These are phyloP conservation scores for Podospora australis DNA, from an alignment of 495 filamentous ascomycete genomes.

Conservation along the genomic window DNA sequence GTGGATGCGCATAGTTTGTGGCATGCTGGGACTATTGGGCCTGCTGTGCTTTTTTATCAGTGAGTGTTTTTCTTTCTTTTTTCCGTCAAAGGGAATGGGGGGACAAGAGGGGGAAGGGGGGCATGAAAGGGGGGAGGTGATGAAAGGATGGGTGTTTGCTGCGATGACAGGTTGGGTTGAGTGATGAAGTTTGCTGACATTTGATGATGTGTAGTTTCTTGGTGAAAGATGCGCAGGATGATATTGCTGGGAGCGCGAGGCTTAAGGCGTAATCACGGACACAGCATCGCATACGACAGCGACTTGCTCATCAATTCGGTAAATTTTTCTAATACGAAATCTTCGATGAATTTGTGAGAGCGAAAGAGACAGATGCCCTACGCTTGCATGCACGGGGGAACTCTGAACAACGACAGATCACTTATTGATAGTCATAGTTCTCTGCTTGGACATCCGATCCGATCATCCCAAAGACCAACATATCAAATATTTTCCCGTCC, in stretches of 20 bases:
- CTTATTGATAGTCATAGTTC: too few species aligned
- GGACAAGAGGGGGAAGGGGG: neutral
- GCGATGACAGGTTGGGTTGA: too few species aligned
- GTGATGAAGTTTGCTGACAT: too few species aligned
- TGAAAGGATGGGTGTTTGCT: neutral
- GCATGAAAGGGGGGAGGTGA: neutral
- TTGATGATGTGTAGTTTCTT: slow-evolving; percentile 76
- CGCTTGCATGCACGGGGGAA: too few species aligned
- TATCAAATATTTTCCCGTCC: slow-evolving; percentile 25
- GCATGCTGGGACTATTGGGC: slow-evolving; percentile 88
- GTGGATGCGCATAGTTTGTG: slow-evolving; percentile 94
- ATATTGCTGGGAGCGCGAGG: slow-evolving; percentile 45
- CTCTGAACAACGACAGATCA: too few species aligned
- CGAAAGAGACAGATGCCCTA: too few species aligned
- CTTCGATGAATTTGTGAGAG: too few species aligned
- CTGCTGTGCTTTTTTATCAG: slow-evolving; percentile 92
- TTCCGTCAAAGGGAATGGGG: neutral
- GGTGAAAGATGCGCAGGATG: slow-evolving; percentile 69
- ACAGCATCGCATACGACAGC: neutral
- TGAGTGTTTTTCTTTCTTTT: slow-evolving; percentile 45
- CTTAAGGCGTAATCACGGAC: slow-evolving; percentile 26
- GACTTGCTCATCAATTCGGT: too few species aligned
- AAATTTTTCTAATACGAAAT: too few species aligned
- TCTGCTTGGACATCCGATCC: too few species aligned
- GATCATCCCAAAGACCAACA: slow-evolving; percentile 26